Conservation (phyloP, 768 basidiomycete species). For the Lentinus tigrinus region DNA sequence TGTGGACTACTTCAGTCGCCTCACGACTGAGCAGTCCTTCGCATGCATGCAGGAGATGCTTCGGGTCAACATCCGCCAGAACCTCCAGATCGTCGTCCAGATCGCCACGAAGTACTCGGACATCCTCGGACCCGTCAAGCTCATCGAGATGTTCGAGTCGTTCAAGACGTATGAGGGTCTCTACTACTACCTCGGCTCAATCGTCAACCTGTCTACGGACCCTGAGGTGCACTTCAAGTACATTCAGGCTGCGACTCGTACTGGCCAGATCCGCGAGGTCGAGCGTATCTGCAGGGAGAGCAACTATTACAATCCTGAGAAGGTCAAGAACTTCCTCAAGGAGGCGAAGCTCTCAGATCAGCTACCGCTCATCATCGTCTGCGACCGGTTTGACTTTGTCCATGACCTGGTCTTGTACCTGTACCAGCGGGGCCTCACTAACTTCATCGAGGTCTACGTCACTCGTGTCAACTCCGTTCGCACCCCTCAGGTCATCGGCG, state of each 20-base stretch:
- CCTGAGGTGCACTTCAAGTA: constrained; percentile 99
- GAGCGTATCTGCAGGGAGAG: constrained; percentile 98
- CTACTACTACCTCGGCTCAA: constrained; percentile 97
- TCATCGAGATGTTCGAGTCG: constrained; percentile 97
- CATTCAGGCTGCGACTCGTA: constrained; percentile 97
- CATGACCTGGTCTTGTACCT: constrained; percentile 98
- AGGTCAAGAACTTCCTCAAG: constrained; percentile 99
- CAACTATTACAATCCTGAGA: constrained; percentile 97
- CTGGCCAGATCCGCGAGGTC: constrained; percentile 97
- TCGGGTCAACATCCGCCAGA: constrained; percentile 94
- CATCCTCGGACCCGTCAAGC: constrained; percentile 92
- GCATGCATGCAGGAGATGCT: constrained; percentile 97
- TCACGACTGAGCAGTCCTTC: constrained; percentile 97
- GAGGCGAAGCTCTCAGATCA: constrained; percentile 97
- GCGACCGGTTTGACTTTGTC: constrained; percentile 99
- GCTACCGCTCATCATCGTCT: constrained; percentile 98
- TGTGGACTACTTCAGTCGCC: constrained; percentile 92
- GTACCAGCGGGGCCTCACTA: constrained; percentile 94
- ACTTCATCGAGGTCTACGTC: constrained; percentile 99
- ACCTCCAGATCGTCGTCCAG: constrained; percentile 93
- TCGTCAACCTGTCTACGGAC: constrained; percentile 96
- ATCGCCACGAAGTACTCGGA: constrained; percentile 99
- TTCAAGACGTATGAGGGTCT: constrained; percentile 98
- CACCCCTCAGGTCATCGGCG: constrained; percentile 96
- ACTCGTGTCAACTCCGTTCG: constrained; percentile 96